A percentile compares a stretch with the other conserved stretches of the same genome.
phyloP scores from a whole-genome alignment of 345 rosid species.

The Rhodamnia argentea region DNA sequence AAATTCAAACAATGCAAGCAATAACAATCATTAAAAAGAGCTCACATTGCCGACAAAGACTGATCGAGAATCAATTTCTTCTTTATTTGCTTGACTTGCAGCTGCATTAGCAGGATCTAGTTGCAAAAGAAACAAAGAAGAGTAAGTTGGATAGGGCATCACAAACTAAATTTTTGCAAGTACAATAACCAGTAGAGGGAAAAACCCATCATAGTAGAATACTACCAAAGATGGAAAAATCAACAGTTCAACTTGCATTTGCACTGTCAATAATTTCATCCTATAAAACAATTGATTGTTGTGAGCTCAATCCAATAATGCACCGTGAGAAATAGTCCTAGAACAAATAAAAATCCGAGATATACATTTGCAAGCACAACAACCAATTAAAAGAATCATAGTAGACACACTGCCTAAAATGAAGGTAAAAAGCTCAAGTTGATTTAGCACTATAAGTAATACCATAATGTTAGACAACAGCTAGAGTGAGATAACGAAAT shows the following conservation, averaged over 20 bases:
- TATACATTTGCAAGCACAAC: background rate
- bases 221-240: background rate
- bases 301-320: background rate
- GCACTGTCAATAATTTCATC: background rate
- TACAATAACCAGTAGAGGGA: background rate
- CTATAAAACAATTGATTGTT: background rate
- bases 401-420: background rate
- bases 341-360: background rate
- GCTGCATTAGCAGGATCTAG: constrained; percentile 49
- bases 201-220: background rate
- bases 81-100: constrained; percentile 45
- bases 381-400: background rate
- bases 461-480: background rate
- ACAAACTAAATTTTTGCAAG: background rate
- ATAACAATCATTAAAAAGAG: constrained; percentile 7
- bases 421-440: background rate
- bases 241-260: background rate
- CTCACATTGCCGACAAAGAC: constrained; percentile 79
- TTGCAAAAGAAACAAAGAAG: constrained; percentile 7
- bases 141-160: background rate
- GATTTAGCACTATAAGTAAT: background rate
- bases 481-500: background rate
- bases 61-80: constrained; percentile 71
- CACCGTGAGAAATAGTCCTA: background rate
- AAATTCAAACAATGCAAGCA: background rate